Base-by-base conservation (phyloP, 352 stramenopile genomes). In the Blastocystis sp. region DNA sequence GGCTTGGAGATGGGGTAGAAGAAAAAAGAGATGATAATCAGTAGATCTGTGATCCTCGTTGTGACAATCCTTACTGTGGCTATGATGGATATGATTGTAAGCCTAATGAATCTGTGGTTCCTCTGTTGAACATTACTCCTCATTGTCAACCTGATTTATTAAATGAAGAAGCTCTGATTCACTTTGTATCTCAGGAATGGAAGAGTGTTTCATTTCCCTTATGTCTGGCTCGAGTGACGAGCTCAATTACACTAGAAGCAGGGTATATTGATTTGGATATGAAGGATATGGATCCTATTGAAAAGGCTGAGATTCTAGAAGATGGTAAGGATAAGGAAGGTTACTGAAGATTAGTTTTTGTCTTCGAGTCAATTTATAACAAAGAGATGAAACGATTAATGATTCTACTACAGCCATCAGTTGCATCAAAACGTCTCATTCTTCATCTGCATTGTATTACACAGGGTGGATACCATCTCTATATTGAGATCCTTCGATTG, bases 21-120 rank as follows among this genome's bases (percentile, higher is more conserved):
- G 33, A 19, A 33, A n/a, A 30, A 4, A 5, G 1, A 22, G n/a
- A 27, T 1, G 11, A 48, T 76, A 6, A 82, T 27, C 1, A 6
- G 5, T 69, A 82, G 73, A 13, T 90, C 0, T 96, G 94, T 90
- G 93, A 96, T 87, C 66, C 89, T 4, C 82, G 91, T 51, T 96
- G 94, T 87, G 95, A 96, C 90, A 90, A 94, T 9, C 93, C 91
- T 22, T 91, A 91, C 17, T 96, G 94, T 88, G 94, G 92, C 22
- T 96, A 93, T 90, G 94, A 96, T 82, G 90, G 91, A 58, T 94
- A 93, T 15, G 94, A 96, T 78, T 96, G 94, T 77, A 90, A 91
- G 87, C 90, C 92, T 6, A 40, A 89, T 19, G 64, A 76, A 48
- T 1, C 64, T 24, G 6, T 70, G 24, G 24, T 70, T 22, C 17